phyloP scores from a whole-genome alignment of 148 eudicot species.

The Chenopodium album region DNA sequence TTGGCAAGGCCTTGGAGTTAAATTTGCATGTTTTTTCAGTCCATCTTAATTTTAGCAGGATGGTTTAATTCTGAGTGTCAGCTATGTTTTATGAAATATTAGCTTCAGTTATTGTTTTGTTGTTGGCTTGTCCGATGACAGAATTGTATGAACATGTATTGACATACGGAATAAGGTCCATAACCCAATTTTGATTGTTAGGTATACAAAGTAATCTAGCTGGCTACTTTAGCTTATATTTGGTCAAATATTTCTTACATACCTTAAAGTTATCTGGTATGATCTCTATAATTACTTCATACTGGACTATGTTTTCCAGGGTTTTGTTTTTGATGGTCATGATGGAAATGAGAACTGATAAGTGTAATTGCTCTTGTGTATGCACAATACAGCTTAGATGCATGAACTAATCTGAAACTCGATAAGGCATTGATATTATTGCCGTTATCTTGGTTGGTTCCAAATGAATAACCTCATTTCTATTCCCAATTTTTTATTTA shows the following conservation, averaged over 20 bases:
- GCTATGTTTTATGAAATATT: not conserved
- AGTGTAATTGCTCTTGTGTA: not conserved
- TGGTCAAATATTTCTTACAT: not conserved
- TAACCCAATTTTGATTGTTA: too few species aligned
- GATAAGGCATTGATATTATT: not conserved
- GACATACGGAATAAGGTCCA: not conserved
- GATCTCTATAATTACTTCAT: not conserved
- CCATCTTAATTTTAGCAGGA: not conserved
- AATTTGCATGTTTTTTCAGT: not conserved
- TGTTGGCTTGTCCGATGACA: not conserved
- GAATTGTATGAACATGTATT: not conserved
- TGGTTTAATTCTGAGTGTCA: not conserved
- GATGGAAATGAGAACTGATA: not conserved
- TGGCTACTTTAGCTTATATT: not conserved
- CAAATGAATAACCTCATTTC: not conserved
- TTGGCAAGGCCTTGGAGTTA: not conserved
- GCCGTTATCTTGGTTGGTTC: not conserved
- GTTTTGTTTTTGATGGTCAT: not conserved
- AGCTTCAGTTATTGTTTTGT: not conserved
- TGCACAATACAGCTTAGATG: not conserved
- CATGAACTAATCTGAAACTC: not conserved
- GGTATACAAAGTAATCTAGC: not conserved
- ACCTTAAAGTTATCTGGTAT: not conserved
- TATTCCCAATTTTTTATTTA: not conserved
- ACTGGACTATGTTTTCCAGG: not conserved